A percentile compares a stretch with the other conserved stretches of the same genome.
These are phyloP conservation scores for Zelopaecilomyces penicillatus DNA, from an alignment of 2,329 filamentous ascomycete genomes.

Conservation along the genomic window DNA sequence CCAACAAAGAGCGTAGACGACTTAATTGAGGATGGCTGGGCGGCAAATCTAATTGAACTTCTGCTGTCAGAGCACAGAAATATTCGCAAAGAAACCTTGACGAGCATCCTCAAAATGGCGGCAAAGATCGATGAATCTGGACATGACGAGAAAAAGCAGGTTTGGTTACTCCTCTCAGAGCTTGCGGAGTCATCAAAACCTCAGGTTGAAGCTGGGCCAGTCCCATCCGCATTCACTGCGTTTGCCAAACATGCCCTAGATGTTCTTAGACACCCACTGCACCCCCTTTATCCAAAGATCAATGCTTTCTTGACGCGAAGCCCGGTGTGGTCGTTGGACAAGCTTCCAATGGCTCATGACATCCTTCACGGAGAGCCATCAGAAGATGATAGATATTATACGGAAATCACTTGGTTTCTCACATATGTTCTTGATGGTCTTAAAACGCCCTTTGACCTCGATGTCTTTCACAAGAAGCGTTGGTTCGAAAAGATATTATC, in stretches of 20 bases:
- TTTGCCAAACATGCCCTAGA: constrained; percentile 64
- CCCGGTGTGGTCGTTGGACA: constrained; percentile 67
- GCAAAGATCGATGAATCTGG: constrained; percentile 57
- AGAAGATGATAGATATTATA: constrained; percentile 63
- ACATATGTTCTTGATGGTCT: constrained; percentile 61
- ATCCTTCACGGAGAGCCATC: constrained; percentile 58
- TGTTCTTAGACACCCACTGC: constrained; percentile 67
- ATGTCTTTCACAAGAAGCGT: constrained; percentile 50
- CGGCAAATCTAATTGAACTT: constrained; percentile 62
- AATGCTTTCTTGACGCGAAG: constrained; percentile 74
- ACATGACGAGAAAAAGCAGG: constrained; percentile 66
- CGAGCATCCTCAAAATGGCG: constrained; percentile 58
- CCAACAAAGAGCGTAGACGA: constrained; percentile 68
- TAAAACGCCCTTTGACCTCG: constrained; percentile 50
- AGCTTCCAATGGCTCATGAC: constrained; percentile 61
- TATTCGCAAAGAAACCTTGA: constrained; percentile 70
- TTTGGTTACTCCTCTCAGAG: constrained; percentile 74
- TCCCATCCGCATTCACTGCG: constrained; percentile 67
- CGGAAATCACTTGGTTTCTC: constrained; percentile 68
- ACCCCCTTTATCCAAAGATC: constrained; percentile 77
- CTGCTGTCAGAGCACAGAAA: constrained; percentile 66
- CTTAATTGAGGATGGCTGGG: constrained; percentile 68
- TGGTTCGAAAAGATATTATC: constrained; percentile 70
- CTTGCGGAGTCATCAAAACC: constrained; percentile 63
- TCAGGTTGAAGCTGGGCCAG: constrained; percentile 44